Evolutionary conservation across 2,329 filamentous ascomycete genomes (phyloP).

Genomic region (Cladosporium sp.): DNA sequence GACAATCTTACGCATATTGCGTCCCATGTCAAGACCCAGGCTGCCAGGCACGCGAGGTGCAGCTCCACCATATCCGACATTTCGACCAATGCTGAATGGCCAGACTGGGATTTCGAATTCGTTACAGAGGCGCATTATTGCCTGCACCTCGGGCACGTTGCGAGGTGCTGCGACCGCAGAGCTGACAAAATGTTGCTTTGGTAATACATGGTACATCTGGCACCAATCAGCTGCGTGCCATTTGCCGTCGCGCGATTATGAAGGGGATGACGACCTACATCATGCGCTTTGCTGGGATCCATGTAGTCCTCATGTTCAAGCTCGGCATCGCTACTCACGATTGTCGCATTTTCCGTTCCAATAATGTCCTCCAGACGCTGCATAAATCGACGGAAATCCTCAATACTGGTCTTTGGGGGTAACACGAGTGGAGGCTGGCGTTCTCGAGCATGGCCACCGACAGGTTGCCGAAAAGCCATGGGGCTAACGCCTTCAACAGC

Average conservation of each 20-base stretch:
- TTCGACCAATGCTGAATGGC: slow-evolving; percentile 48
- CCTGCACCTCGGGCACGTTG: slow-evolving; percentile 44
- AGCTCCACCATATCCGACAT: slow-evolving; percentile 53
- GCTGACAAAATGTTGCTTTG: slow-evolving; percentile 41
- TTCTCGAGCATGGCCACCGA: slow-evolving; percentile 3
- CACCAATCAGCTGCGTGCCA: background rate
- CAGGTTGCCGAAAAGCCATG: slow-evolving; percentile 14
- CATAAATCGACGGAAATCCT: slow-evolving; percentile 16
- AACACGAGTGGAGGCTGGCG: slow-evolving; percentile 12
- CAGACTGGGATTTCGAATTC: slow-evolving; percentile 45
- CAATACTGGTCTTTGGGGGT: slow-evolving; percentile 15
- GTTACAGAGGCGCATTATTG: slow-evolving; percentile 44
- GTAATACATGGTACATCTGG: slow-evolving; percentile 2
- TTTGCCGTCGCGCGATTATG: background rate
- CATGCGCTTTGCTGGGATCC: slow-evolving; percentile 19
- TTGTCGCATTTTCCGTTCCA: slow-evolving; percentile 18
- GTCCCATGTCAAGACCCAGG: slow-evolving; percentile 51
- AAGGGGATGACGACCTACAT: slow-evolving; percentile 7
- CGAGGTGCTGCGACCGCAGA: slow-evolving; percentile 39
- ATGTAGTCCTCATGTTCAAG: slow-evolving; percentile 18
- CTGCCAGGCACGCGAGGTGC: slow-evolving; percentile 50
- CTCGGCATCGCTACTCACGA: slow-evolving; percentile 27
- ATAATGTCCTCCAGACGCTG: slow-evolving; percentile 12
- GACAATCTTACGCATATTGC: slow-evolving; percentile 51
- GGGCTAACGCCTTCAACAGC: background rate